A percentile compares a stretch with the other conserved stretches of the same genome.
Evolutionary conservation across 768 basidiomycete species (phyloP).

Genomic region (Xanthoconium stramineum): DNA sequence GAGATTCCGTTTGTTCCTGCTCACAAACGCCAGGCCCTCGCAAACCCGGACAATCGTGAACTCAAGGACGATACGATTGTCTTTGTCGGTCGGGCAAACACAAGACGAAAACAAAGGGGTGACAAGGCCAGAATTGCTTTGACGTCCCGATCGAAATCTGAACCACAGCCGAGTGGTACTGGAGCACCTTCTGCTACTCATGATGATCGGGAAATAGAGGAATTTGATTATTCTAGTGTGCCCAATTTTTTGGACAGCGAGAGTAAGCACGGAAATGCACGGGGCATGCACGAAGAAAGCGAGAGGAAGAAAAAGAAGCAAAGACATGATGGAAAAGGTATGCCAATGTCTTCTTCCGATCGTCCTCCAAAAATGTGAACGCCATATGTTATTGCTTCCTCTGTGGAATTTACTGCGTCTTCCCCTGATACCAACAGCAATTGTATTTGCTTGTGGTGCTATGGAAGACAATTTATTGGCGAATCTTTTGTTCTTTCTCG

Average conservation of each 20-base stretch:
- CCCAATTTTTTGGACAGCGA: slow-evolving; percentile 72
- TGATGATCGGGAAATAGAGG: slow-evolving; percentile 32
- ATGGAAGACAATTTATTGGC: slow-evolving; percentile 4
- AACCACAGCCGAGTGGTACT: background rate
- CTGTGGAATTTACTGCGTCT: slow-evolving; percentile 9
- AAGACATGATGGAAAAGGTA: slow-evolving; percentile 42
- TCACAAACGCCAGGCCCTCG: slow-evolving; percentile 42
- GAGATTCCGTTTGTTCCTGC: slow-evolving; percentile 81
- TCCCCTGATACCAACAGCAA: background rate
- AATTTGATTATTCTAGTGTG: slow-evolving; percentile 66
- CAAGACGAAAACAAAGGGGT: slow-evolving; percentile 58
- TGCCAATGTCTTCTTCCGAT: slow-evolving; percentile 3
- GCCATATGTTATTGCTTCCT: background rate
- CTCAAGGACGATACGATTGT: slow-evolving; percentile 63
- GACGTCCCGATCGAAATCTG: slow-evolving; percentile 1
- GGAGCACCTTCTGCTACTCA: slow-evolving; percentile 6
- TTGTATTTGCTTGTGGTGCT: background rate
- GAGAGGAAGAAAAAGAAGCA: slow-evolving; percentile 48
- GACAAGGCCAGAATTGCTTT: slow-evolving; percentile 12
- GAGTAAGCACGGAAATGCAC: slow-evolving; percentile 28
- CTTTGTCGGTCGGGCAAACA: slow-evolving; percentile 61
- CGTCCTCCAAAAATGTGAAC: background rate
- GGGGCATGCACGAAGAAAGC: slow-evolving; percentile 25
- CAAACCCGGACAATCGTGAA: slow-evolving; percentile 8
- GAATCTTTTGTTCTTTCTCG: slow-evolving; percentile 1